Conservation (phyloP, 371 early-diverging fungal genomes). For the Mucor racemosus region DNA sequence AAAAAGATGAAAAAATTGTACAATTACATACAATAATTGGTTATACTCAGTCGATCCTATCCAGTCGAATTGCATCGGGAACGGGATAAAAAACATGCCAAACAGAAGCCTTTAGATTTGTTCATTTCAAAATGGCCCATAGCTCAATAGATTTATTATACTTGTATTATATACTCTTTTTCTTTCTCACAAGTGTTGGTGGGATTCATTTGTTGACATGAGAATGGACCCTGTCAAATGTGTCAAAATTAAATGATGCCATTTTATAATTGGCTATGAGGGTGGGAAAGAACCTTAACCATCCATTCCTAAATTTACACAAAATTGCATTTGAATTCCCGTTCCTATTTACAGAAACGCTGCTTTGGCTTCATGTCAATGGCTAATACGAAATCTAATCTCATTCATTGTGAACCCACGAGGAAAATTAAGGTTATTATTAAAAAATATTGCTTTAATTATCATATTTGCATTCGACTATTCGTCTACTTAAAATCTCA, state of each 20-base stretch:
- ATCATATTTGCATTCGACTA: constrained; percentile 22
- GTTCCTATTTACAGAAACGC: not conserved
- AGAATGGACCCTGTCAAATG: not conserved
- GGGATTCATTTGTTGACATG: not conserved
- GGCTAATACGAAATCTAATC: not conserved
- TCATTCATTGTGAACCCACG: not conserved
- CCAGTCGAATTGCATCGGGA: constrained; percentile 12
- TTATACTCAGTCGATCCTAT: constrained; percentile 14
- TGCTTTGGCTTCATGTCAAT: not conserved
- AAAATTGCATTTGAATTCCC: not conserved
- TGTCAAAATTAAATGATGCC: not conserved
- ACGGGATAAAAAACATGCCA: constrained; percentile 7
- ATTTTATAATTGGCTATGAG: not conserved
- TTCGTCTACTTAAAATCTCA: constrained; percentile 15
- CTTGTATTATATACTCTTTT: not conserved
- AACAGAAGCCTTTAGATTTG: not conserved
- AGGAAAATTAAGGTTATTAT: not conserved
- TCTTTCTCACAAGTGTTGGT: no score
- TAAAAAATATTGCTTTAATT: not conserved
- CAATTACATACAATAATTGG: not conserved
- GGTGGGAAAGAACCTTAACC: not conserved
- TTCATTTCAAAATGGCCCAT: not conserved
- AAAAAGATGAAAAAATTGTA: constrained; percentile 3
- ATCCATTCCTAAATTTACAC: no score
- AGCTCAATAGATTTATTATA: not conserved